Conservation (phyloP, 2,329 filamentous ascomycete species). For the Dryadomyces quercivorus region DNA sequence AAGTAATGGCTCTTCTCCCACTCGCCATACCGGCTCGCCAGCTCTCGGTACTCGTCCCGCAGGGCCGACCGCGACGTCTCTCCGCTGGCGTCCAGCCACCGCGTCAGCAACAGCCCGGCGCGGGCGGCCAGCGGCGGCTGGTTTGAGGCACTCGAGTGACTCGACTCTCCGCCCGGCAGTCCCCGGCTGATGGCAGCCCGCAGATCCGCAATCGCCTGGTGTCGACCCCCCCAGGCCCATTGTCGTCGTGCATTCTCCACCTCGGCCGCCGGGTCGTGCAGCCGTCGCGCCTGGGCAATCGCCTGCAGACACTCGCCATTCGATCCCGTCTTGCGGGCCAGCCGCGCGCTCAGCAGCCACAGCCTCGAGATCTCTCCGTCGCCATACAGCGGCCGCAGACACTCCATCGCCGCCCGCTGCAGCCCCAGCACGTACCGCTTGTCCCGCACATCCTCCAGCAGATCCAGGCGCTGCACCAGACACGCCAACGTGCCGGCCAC, state of each 20-base stretch:
- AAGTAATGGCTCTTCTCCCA: slow-evolving; percentile 99
- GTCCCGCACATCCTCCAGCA: slow-evolving; percentile 77
- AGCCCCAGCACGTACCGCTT: slow-evolving; percentile 89
- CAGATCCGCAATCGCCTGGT: slow-evolving; percentile 87
- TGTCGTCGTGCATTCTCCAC: slow-evolving; percentile 89
- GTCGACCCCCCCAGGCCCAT: slow-evolving; percentile 86
- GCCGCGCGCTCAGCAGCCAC: slow-evolving; percentile 74
- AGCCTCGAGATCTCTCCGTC: slow-evolving; percentile 66
- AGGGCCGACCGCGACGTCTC: slow-evolving; percentile 78
- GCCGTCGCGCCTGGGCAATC: slow-evolving; percentile 73
- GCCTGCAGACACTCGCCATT: slow-evolving; percentile 87
- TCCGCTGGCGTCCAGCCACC: slow-evolving; percentile 93
- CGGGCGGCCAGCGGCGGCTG: slow-evolving; percentile 44
- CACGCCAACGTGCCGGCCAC: slow-evolving; percentile 27
- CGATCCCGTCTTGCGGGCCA: slow-evolving; percentile 76
- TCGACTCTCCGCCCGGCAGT: neutral
- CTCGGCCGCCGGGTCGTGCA: slow-evolving; percentile 76
- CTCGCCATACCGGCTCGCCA: slow-evolving; percentile 53
- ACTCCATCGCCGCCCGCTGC: slow-evolving; percentile 74
- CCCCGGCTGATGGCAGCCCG: slow-evolving; percentile 58
- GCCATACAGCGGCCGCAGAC: slow-evolving; percentile 56
- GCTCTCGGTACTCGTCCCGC: slow-evolving; percentile 70
- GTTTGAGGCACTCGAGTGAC: too few relatives aligned
- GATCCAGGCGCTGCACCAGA: slow-evolving; percentile 70
- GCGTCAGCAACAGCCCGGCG: slow-evolving; percentile 80